Percentiles rank a stretch among this genome's conserved stretches.
phyloP scores from a whole-genome alignment of 2,329 filamentous ascomycete species.

The Penicillium italicum region DNA sequence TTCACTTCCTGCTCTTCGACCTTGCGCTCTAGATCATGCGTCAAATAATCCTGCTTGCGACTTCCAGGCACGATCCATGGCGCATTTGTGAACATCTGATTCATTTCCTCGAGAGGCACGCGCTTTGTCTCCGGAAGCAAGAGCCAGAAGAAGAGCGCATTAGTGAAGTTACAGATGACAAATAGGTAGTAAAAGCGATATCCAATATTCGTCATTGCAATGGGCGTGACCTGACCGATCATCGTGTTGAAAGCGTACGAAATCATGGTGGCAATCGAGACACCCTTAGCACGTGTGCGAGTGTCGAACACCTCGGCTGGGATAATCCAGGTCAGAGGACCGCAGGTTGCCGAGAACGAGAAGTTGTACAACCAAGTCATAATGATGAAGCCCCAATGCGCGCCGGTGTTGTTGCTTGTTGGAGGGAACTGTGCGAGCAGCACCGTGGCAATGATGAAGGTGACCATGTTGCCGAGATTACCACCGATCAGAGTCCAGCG shows the following conservation, averaged over 20 bases:
- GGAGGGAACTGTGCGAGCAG: slow-evolving; percentile 61
- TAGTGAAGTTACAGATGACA: slow-evolving; percentile 65
- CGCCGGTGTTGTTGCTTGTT: slow-evolving; percentile 40
- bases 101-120: slow-evolving; percentile 65
- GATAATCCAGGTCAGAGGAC: slow-evolving; percentile 61
- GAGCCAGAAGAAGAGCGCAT: slow-evolving; percentile 65
- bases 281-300: slow-evolving; percentile 68
- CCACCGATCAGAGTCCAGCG: slow-evolving; percentile 69
- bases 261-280: slow-evolving; percentile 69
- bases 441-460: slow-evolving; percentile 65
- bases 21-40: slow-evolving; percentile 58
- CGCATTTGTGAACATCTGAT: slow-evolving; percentile 62
- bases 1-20: slow-evolving; percentile 58
- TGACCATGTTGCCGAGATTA: slow-evolving; percentile 67
- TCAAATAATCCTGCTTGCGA: slow-evolving; percentile 52
- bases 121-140: slow-evolving; percentile 64
- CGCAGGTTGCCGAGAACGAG: slow-evolving; percentile 67
- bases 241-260: slow-evolving; percentile 74
- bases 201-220: slow-evolving; percentile 54
- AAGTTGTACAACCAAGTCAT: slow-evolving; percentile 80
- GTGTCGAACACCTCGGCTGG: slow-evolving; percentile 73
- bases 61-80: slow-evolving; percentile 60
- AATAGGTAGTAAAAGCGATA: slow-evolving; percentile 61
- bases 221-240: slow-evolving; percentile 66
- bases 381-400: slow-evolving; percentile 60